These are phyloP conservation scores for Phlebiopsis gigantea DNA, from an alignment of 768 basidiomycete species.

Conservation along the genomic window DNA sequence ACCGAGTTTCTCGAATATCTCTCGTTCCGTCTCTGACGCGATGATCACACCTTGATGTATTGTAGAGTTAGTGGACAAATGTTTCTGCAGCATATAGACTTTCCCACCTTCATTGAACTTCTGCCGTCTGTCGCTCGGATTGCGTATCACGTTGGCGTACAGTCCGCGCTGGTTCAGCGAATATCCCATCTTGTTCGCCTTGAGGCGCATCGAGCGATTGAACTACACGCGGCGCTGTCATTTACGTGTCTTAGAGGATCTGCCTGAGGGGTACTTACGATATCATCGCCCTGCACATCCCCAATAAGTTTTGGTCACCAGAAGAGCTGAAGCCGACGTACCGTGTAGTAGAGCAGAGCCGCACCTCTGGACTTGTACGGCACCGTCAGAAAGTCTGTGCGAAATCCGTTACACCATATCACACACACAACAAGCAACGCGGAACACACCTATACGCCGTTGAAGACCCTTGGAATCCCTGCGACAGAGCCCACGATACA, in stretches of 20 bases:
- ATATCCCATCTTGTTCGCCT: slow-evolving; percentile 76
- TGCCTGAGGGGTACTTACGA: slow-evolving; percentile 45
- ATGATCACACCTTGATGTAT: slow-evolving; percentile 34
- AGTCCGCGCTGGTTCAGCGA: slow-evolving; percentile 87
- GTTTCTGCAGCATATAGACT: background rate
- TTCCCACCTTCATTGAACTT: slow-evolving; percentile 57
- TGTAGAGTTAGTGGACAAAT: background rate
- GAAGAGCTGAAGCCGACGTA: slow-evolving; percentile 27
- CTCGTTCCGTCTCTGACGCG: slow-evolving; percentile 80
- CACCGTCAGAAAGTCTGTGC: slow-evolving; percentile 74
- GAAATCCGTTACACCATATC: too few species aligned
- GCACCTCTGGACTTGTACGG: slow-evolving; percentile 79
- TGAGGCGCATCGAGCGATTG: slow-evolving; percentile 82
- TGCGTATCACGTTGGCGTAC: slow-evolving; percentile 65
- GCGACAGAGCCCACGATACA: slow-evolving; percentile 77
- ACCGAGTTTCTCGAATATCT: slow-evolving; percentile 76
- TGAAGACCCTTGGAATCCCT: slow-evolving; percentile 35
- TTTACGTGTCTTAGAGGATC: background rate
- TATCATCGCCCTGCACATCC: slow-evolving; percentile 69
- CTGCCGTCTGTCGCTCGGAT: slow-evolving; percentile 54
- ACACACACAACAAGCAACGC: too few species aligned
- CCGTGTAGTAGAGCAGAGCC: slow-evolving; percentile 89
- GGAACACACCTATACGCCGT: slow-evolving; percentile 65
- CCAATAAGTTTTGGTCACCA: background rate
- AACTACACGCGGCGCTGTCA: slow-evolving; percentile 44